Base-by-base conservation (phyloP, 805 yeast genomes). In the Candida tibetensis region DNA sequence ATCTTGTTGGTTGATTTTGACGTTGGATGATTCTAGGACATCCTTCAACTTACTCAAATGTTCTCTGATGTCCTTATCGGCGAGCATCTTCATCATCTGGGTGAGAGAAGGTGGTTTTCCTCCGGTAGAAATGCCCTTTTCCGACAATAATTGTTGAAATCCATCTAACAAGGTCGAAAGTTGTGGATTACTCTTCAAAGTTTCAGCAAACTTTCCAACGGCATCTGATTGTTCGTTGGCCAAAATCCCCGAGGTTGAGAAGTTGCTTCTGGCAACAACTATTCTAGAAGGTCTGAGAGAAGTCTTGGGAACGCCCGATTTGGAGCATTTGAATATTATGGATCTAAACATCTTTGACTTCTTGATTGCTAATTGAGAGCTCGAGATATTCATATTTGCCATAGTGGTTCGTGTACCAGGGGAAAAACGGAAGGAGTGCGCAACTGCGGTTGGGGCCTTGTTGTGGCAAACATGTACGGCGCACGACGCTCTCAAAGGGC, bases 11-110 rank as follows among this genome's bases (percentile, higher is more conserved):
- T 58, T 46, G 34, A 66, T 47, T 37, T 53, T 45, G 30, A 66
- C 51, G 15, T 61, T 57, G 4, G 63, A 57, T 29, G 53, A 53
- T 17, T 66, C 66, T 27, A 68, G 54, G 19, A 58, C 52, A 13
- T 42, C 48, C 42, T 62, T 58, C 40, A 68, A 51, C 28, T 55
- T 51, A 4, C 45, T 38, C 18, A 65, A 49, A 31, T 51, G 49
- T 9, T 48, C 54, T 35, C 64, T 59, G 5, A 66, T 62, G 9
- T 65, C 70, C 39, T 53, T 54, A 36, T 67, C 68, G 28, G 66
- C 49, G 36, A 66, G 51, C 27, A 69, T 51, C 41, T 55, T 58
- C 57, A 67, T 60, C 58, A 69, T 49, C 37, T 64, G 55, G 42
- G 60, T 45, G 53, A 66, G 47, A 15, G 62, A 57, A 2, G 70